Conservation (phyloP, 1,139 yeast species). For the Geotrichum armillariae region DNA sequence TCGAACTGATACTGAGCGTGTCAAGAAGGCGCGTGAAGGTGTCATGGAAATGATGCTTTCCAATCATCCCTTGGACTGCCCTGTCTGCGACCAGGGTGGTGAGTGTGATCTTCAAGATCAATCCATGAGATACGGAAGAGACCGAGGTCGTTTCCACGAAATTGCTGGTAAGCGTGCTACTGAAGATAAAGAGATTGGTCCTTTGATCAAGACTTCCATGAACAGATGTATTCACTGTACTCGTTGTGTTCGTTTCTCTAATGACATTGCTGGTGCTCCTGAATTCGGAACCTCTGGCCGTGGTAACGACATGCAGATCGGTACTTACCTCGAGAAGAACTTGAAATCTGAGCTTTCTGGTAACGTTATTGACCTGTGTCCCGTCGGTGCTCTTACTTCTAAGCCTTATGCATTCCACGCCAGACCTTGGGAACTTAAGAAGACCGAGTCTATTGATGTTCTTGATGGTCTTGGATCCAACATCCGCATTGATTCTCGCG, state of each 20-base stretch:
- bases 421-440: constrained; percentile 91
- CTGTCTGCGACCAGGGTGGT: constrained; percentile 93
- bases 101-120: constrained; percentile 94
- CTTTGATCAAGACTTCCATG: constrained; percentile 87
- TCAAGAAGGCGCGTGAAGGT: constrained; percentile 84
- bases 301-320: constrained; percentile 91
- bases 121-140: constrained; percentile 79
- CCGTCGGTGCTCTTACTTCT: constrained; percentile 89
- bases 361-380: constrained; percentile 85
- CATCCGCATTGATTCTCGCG: constrained; percentile 83
- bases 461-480: constrained; percentile 83
- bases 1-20: constrained; percentile 76
- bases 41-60: constrained; percentile 87
- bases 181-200: constrained; percentile 89
- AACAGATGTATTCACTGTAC: constrained; percentile 94
- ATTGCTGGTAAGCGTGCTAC: constrained; percentile 85
- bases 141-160: constrained; percentile 83
- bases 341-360: constrained; percentile 86
- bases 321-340: constrained; percentile 84
- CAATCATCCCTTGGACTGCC: constrained; percentile 92
- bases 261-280: constrained; percentile 92
- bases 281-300: constrained; percentile 88
- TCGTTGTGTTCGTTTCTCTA: constrained; percentile 85
- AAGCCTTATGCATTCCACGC: constrained; percentile 91
- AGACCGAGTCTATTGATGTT: constrained; percentile 86